Base-by-base conservation (phyloP, 2,329 filamentous ascomycete species). In the Mycosphaerella sp. region DNA sequence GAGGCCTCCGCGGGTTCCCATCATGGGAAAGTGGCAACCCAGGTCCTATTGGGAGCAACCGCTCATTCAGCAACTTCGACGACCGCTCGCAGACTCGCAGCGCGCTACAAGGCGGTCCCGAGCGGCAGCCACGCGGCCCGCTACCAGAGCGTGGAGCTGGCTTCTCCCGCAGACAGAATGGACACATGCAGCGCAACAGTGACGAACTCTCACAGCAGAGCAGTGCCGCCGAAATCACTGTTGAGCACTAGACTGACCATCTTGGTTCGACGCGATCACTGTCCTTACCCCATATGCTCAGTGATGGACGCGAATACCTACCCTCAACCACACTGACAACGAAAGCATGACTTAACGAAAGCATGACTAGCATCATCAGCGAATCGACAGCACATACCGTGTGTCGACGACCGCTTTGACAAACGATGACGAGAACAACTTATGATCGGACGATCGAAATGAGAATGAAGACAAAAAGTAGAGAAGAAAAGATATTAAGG, bases 11-110 rank as follows among this genome's bases (percentile, higher is more conserved):
- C 51, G 76, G 78, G 61, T 79, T 81, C 72, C 79, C 79, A 59
- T 81, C 79, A 41, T 82, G 79, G 78, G 79, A 79, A 60, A 73
- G 75, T 52, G 73, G 77, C 56, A 72, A 73, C 61, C 76, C 79
- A 50, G 80, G 78, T 21, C 78, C 81, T 34, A 84, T 84, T 62
- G 81, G 81, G 54, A 80, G 81, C 65, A 81, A 84, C 69, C 75
- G 81, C 56, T 75, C 79, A 35, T 80, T 84, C 66, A 80, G 79
- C 66, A 75, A 70, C 56, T 80, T 77, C 66, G 79, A 83, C 59
- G 75, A 76, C 58, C 74, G 78, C 55, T 73, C 73, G 54, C 73
- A 75, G 56, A 75, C 76, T 59, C 73, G 77, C 50, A 62, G 61
- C 53, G 64, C 64, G 35, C 58, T 66, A 37, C 57, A 58, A 30